Evolutionary conservation across 2,329 filamentous ascomycete genomes (phyloP).

Genomic region (Trichoderma atrobrunneum): DNA sequence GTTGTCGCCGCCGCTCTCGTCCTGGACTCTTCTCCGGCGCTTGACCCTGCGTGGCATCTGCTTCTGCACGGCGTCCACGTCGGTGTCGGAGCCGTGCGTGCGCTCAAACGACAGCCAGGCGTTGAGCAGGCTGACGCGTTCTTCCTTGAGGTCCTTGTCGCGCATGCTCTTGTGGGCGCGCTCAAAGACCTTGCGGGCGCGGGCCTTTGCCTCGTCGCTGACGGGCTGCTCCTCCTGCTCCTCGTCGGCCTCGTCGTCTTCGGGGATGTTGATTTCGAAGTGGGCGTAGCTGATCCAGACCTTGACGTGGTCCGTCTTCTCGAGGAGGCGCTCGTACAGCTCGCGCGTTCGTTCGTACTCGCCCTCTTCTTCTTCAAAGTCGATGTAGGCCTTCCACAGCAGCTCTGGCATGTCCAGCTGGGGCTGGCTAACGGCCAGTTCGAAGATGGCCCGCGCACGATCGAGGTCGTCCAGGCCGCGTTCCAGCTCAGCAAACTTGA

Average conservation of each 20-base stretch:
- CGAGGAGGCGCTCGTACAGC: slow-evolving; percentile 84
- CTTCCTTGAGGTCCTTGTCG: slow-evolving; percentile 85
- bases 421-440: slow-evolving; percentile 79
- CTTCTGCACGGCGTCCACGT: slow-evolving; percentile 79
- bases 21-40: slow-evolving; percentile 86
- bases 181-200: slow-evolving; percentile 80
- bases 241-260: slow-evolving; percentile 58
- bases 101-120: slow-evolving; percentile 92
- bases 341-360: slow-evolving; percentile 80
- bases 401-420: slow-evolving; percentile 95
- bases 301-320: slow-evolving; percentile 98
- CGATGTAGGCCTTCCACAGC: slow-evolving; percentile 97
- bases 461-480: slow-evolving; percentile 86
- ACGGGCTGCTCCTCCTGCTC: slow-evolving; percentile 66
- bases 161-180: slow-evolving; percentile 85
- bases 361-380: slow-evolving; percentile 94
- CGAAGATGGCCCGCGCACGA: slow-evolving; percentile 84
- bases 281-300: slow-evolving; percentile 99
- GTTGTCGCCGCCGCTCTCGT: slow-evolving; percentile 37
- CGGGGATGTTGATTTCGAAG: slow-evolving; percentile 93
- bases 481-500: slow-evolving; percentile 92
- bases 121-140: slow-evolving; percentile 86
- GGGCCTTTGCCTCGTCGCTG: slow-evolving; percentile 77
- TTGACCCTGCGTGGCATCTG: slow-evolving; percentile 94
- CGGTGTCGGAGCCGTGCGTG: slow-evolving; percentile 71